These are phyloP conservation scores for Boletus subluridellus DNA, from an alignment of 1,284 basidiomycete species.

Conservation along the genomic window DNA sequence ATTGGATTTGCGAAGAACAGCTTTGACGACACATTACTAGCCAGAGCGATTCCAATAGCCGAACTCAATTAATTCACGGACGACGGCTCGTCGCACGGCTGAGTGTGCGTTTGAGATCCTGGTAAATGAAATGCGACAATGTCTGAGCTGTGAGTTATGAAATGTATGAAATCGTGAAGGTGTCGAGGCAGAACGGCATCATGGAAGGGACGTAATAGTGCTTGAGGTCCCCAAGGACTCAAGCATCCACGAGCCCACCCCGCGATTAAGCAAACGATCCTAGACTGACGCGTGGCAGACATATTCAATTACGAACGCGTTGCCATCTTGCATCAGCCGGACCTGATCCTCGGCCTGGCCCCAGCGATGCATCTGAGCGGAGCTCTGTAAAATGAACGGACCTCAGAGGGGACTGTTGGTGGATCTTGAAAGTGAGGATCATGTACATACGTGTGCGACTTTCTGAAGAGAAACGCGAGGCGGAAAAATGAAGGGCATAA, in stretches of 20 bases:
- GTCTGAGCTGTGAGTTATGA: constrained; percentile 29
- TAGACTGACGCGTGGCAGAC: constrained; percentile 28
- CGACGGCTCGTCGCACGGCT: constrained; percentile 25
- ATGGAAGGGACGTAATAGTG: constrained; percentile 32
- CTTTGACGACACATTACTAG: constrained; percentile 32
- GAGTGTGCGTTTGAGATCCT: constrained; percentile 30
- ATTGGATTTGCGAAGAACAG: constrained; percentile 26
- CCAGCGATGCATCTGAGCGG: constrained; percentile 34
- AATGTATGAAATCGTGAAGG: constrained; percentile 29
- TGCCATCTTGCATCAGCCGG: constrained; percentile 25
- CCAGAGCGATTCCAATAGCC: constrained; percentile 32
- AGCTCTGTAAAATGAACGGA: constrained; percentile 36
- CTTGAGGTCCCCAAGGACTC: constrained; percentile 25
- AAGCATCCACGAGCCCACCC: constrained; percentile 22
- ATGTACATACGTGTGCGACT: constrained; percentile 24
- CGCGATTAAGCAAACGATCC: constrained; percentile 23
- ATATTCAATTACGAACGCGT: constrained; percentile 26
- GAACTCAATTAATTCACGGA: constrained; percentile 36
- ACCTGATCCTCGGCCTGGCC: constrained; percentile 36
- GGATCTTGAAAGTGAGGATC: constrained; percentile 36
- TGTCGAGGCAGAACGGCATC: constrained; percentile 25
- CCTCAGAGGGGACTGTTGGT: constrained; percentile 21
- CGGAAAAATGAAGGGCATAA: constrained; percentile 22
- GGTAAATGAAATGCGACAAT: constrained; percentile 34
- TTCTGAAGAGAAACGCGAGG: constrained; percentile 28